Evolutionary conservation across 2,329 filamentous ascomycete genomes (phyloP).

Genomic region (Bipolaris gigantea): DNA sequence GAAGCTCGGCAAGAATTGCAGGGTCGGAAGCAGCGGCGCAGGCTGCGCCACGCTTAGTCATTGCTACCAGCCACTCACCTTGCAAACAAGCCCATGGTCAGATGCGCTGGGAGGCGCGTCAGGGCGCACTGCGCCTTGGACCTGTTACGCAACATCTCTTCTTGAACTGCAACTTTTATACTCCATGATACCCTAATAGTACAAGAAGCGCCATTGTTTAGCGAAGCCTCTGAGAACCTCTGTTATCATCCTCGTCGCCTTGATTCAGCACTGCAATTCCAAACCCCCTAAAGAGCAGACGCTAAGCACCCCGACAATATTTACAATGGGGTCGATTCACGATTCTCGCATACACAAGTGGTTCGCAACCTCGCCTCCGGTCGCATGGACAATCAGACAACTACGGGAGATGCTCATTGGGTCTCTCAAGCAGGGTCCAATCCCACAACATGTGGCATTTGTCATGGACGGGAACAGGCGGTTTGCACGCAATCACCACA

Average conservation of each 20-base stretch:
- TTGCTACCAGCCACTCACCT: slow-evolving; percentile 9
- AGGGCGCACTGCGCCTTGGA: slow-evolving; percentile 34
- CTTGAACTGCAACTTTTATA: slow-evolving; percentile 29
- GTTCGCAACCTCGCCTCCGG: slow-evolving; percentile 84
- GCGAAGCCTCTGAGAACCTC: background rate
- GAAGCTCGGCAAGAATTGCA: slow-evolving; percentile 19
- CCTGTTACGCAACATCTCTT: slow-evolving; percentile 36
- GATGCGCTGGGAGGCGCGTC: slow-evolving; percentile 35
- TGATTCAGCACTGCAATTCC: slow-evolving; percentile 8
- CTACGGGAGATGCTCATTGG: slow-evolving; percentile 85
- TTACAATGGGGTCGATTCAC: slow-evolving; percentile 55
- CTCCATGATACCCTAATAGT: slow-evolving; percentile 18
- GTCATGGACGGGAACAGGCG: slow-evolving; percentile 98
- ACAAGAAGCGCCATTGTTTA: slow-evolving; percentile 2
- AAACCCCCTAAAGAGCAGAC: slow-evolving; percentile 12
- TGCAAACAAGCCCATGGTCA: slow-evolving; percentile 17
- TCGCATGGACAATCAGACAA: slow-evolving; percentile 82
- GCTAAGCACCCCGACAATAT: slow-evolving; percentile 20
- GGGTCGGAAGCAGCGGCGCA: slow-evolving; percentile 11
- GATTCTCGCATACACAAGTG: slow-evolving; percentile 68
- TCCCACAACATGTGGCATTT: slow-evolving; percentile 96
- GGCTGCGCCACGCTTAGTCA: slow-evolving; percentile 20
- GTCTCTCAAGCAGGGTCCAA: slow-evolving; percentile 83
- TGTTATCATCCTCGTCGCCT: background rate
- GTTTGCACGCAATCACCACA: slow-evolving; percentile 85